Base-by-base conservation (phyloP, 2,329 filamentous ascomycete species). In the Trichoderma sp. region DNA sequence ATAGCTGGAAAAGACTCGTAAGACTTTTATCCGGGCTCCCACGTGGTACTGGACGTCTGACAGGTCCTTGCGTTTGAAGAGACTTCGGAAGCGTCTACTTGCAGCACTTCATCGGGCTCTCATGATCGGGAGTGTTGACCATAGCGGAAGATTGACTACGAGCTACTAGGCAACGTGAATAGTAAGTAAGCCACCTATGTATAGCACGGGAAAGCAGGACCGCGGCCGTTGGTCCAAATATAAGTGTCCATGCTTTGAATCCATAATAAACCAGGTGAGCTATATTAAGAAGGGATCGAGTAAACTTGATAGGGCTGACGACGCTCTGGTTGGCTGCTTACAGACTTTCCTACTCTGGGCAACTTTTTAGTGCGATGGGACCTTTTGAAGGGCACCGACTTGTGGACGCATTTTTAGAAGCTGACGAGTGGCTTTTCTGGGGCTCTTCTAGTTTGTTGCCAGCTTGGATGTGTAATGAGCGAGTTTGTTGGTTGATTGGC, bases 351-450 rank as follows among this genome's bases (percentile, higher is more conserved):
- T 45, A n/a, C 41, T 45, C 41, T 45, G 41, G 41, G 27, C 16
- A 18, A 18, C 24, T 33, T 35, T 63, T 62, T 63, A 29, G 56
- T 29, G 24, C 27, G 33, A 56, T 65, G 69, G 69, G 67, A 31
- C 12, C 29, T 21, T 24, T 27, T 62, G 21, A 21, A 53, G 24
- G 24, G 21, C 7, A 14, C 35, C 24, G 8, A 45, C 41, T 45
- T n/a, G 29, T 71, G 14, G 67, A 27, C 50, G n/a, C 33, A 35
- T 74, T 66, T 74, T 66, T 74, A 66, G 71, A 66, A 64, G 62
- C 71, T 56, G 71, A 74, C 69, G 68, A 59, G n/a, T n/a, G 27
- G 5, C 27, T 31, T 31, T 67, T 67, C 64, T 50, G 35, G 21
- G 64, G 2, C 24, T 67, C 14, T 67, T 67, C 64, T 67, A 67